Percentiles rank a stretch among this genome's conserved stretches.
These are phyloP conservation scores for Leonotis leonurus DNA, from an alignment of 257 asterid species.

Conservation along the genomic window DNA sequence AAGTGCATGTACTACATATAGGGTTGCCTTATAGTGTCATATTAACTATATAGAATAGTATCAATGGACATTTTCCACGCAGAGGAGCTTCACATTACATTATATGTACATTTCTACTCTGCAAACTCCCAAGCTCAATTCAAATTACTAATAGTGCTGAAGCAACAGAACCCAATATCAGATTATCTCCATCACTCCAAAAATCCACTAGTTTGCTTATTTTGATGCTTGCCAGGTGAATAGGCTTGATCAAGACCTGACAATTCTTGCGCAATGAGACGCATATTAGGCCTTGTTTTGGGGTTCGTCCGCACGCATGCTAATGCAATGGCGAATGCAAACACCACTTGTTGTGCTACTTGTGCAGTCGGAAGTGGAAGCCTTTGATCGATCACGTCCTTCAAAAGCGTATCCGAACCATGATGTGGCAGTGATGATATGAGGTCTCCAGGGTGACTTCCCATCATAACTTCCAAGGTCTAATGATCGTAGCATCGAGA, in stretches of 20 bases:
- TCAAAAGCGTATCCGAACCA: constrained; percentile 35
- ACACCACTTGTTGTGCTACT: constrained; percentile 56
- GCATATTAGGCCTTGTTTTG: constrained; percentile 72
- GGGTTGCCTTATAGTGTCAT: too few relatives aligned
- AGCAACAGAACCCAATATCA: not conserved
- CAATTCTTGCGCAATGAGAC: constrained; percentile 61
- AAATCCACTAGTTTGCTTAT: constrained; percentile 30
- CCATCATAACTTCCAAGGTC: constrained; percentile 81
- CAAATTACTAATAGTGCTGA: not conserved
- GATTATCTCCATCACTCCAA: constrained; percentile 13
- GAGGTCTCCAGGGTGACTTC: constrained; percentile 81
- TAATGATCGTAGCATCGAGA: too few relatives aligned
- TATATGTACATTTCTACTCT: not conserved
- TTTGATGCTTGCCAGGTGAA: constrained; percentile 38
- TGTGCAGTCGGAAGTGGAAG: constrained; percentile 54
- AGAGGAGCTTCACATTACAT: not conserved
- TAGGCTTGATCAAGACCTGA: constrained; percentile 44
- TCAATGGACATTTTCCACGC: not conserved
- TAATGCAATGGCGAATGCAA: constrained; percentile 50
- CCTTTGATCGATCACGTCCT: constrained; percentile 59
- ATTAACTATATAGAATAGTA: too few relatives aligned
- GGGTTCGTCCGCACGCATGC: constrained; percentile 52
- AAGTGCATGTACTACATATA: too few relatives aligned
- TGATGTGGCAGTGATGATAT: constrained; percentile 33
- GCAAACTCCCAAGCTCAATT: not conserved